Evolutionary conservation across 108 stramenopile species (phyloP).

Genomic region (Aureococcus anophagefferens): DNA sequence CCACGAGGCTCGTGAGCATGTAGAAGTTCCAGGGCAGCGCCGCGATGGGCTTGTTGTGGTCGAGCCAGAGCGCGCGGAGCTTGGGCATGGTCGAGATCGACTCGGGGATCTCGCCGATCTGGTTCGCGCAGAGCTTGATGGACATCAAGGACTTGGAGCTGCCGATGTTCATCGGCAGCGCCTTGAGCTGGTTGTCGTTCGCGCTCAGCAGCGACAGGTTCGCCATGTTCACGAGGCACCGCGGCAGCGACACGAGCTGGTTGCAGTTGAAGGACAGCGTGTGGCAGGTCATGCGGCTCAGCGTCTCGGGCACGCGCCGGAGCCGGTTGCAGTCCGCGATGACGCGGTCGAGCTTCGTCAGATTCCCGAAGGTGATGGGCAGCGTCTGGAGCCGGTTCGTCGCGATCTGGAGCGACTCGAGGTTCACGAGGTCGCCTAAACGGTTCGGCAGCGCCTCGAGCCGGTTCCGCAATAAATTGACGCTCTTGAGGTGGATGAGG

Average conservation of each 20-base stretch:
- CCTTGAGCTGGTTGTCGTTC: conserved; percentile 19
- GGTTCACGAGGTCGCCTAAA: conserved; percentile 17
- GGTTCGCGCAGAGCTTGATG: background rate
- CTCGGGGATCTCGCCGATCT: background rate
- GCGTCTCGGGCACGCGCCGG: conserved; percentile 25
- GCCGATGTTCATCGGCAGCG: conserved; percentile 21
- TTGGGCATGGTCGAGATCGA: background rate
- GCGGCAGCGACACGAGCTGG: conserved; percentile 23
- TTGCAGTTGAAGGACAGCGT: conserved; percentile 18
- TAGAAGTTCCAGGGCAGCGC: conserved; percentile 26
- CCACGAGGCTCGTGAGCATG: conserved; percentile 3
- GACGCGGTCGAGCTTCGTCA: conserved; percentile 15
- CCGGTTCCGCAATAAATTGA: conserved; percentile 23
- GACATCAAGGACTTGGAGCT: conserved; percentile 5
- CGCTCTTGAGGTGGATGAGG: conserved; percentile 8
- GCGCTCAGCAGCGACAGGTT: conserved; percentile 11
- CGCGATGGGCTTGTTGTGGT: conserved; percentile 20
- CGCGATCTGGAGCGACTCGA: conserved; percentile 3
- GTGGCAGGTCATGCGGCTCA: conserved; percentile 17
- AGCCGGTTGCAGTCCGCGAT: conserved; percentile 28
- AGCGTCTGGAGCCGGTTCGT: conserved; percentile 20
- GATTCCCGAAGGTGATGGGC: conserved; percentile 27
- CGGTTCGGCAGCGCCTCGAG: conserved; percentile 18
- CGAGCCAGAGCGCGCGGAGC: conserved; percentile 18
- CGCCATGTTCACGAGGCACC: conserved; percentile 25